Base-by-base conservation (phyloP, 2,329 filamentous ascomycete species). In the Fusarium brachygibbosum region DNA sequence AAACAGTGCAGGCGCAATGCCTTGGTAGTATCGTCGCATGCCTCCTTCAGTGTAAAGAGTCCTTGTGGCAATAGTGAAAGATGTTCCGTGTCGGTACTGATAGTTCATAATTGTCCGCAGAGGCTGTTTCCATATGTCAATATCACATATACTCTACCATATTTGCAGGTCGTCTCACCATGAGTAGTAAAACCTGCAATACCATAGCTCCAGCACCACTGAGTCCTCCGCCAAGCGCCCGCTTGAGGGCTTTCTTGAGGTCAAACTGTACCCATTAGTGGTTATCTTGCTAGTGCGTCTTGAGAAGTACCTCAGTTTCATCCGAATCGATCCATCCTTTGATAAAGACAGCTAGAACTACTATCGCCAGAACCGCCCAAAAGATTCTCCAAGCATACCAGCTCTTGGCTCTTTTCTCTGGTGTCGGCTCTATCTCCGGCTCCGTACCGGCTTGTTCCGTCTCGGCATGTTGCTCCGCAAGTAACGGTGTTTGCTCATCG, bases 61-160 rank as follows among this genome's bases (percentile, higher is more conserved):
- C 17, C 74, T 68, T 1, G 78, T 80, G 0, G 83, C 82, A 1
- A 68, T 51, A 5, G 76, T 78, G 56, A 85, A 84, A 0, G 79
- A 76, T 1, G 77, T 79, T 2, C 83, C 83, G 38, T 80, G 82
- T 3, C 83, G 82, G 54, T 85, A 85, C 62, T 85, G 83, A 44
- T 84, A 85, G 72, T 85, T 85, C 83, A 85, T 85, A 14, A 84
- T 82, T 0, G 83, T 85, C 7, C 83, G 79, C 5, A 85, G 74
- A 5, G 83, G 83, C 82, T 84, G 11, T 46, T 6, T 3, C 2
- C 1, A 2, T 0, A 0, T 10, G 9, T 66, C 2, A 66, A 19
- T 3, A 2, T 16, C 10, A 29, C 16, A n/a, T 2, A 1, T 9
- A 31, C 2, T 12, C 2, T 23, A 11, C 6, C 5, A 14, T 10